Conservation (phyloP, 2,329 filamentous ascomycete genomes). For the Pseudofabraea citricarpa region DNA sequence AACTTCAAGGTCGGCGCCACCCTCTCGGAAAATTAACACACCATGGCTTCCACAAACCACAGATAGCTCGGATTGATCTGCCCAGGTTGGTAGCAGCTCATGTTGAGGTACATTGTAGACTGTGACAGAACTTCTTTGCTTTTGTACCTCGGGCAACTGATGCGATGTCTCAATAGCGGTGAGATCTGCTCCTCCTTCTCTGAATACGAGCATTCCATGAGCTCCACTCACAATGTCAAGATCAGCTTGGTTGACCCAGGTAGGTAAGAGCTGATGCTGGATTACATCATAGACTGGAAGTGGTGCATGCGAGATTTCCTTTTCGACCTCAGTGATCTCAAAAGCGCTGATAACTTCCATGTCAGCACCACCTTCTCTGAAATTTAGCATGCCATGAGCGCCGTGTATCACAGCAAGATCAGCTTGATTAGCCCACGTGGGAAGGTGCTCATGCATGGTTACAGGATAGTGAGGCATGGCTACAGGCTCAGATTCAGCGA, state of each 20-base stretch:
- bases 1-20: background rate
- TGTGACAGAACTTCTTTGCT: no score
- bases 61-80: background rate
- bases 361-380: conserved; percentile 4
- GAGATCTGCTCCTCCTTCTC: background rate
- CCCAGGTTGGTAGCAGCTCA: background rate
- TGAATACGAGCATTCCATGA: background rate
- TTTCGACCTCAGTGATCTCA: background rate
- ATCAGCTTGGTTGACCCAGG: background rate
- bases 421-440: conserved; percentile 4
- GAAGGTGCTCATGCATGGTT: conserved; percentile 3
- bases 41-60: background rate
- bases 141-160: no score
- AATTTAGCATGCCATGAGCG: conserved; percentile 1
- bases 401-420: background rate
- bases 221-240: background rate
- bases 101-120: background rate
- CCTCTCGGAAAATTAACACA: background rate
- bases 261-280: background rate
- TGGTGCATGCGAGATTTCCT: background rate
- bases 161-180: background rate
- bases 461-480: background rate
- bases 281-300: conserved; percentile 1
- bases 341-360: background rate
- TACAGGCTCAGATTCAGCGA: background rate